Evolutionary conservation across 1,284 basidiomycete genomes (phyloP), one percentile per base, ranked within the genome.

Genomic region (Austropuccinia psidii): DNA sequence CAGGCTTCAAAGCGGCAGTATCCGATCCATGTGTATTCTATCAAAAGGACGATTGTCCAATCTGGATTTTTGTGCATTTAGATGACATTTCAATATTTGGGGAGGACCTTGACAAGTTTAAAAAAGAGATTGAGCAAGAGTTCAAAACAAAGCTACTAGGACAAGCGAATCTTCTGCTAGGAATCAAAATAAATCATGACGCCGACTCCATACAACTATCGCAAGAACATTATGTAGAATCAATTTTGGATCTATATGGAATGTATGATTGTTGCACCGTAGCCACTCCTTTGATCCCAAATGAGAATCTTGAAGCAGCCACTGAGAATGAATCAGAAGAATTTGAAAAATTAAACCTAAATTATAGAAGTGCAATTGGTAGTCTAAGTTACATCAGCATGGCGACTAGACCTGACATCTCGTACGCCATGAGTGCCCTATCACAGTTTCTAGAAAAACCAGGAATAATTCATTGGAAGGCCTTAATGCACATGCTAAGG

Each of bases 91-190:
- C 43, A 5, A 27, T 65, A 4, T 31, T 47, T 47, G 43, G 61
- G 6, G 31, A 45, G 19, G 61, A 45, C 17, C 11, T 49, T 29
- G 8, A 6, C 5, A 33, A 9, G 35, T 65, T 65, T 31, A 65
- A 65, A 43, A 65, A 13, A 19, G 7, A 47, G 27, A 65, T 65
- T 19, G 7, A 15, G 5, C 6, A 8, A 4, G 21, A 31, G 9
- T 65, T 65, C 21, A 29, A 65, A 21, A 65, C 49, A 29, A 45
- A 65, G 33, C 41, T 47, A 19, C 7, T 62, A 7, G 58, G 58
- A 9, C 7, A 39, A 41, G 58, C 58, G 7, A 43, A 39, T 24
- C 24, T 45, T 15, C 37, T 65, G 15, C 43, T 65, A 8, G 61
- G 61, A 31, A 65, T 65, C 8, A 24, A 49, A 29, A 24, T 65